Evolutionary conservation across 2,329 filamentous ascomycete species (phyloP), one percentile per base, ranked within the genome.

Genomic region (Endoconidiophora laricicola): DNA sequence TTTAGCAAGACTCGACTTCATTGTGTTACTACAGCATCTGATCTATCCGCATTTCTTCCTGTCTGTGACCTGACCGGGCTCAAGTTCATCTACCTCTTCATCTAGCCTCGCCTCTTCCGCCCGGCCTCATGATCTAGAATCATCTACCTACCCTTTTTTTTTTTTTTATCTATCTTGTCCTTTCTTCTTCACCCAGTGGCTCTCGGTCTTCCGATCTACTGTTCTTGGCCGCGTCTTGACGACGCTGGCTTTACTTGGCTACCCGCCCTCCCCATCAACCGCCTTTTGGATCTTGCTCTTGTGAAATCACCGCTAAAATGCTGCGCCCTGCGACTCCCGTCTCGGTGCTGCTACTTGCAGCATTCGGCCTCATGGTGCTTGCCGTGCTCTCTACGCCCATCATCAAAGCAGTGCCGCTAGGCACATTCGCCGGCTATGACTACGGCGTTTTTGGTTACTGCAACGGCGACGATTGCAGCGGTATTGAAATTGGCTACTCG

Each of bases 361-460:
- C 90, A 56, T 95, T 98, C 65, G 82, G 73, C 55, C 71, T 96
- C 55, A 73, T 96, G 48, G 71, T 96, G 44, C 72, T 98, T 38
- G 85, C 87, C 44, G 85, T 88, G 38, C 69, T 98, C n/a, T 94
- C 90, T 1, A 88, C 86, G 0, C 91, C 91, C 16, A 79, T 98
- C 57, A 82, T 96, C 61, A 79, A 83, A 60, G 74, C 72, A 23
- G 93, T 98, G 44, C 86, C 87, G 7, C 72, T 98, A 40, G 88
- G 84, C 37, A 79, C 77, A 48, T 90, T 80, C 61, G 68, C 80
- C 40, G 79, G 81, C 58, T 77, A 85, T 57, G 80, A 79, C 57
- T 95, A 93, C 69, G 91, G 91, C 45, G 88, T 96, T 45, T 90
- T 96, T 68, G 91, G 91, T 23, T 94, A 78, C 60, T 98, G 91